Base-by-base conservation (phyloP, 257 asterid species). In the Solanum boliviense region DNA sequence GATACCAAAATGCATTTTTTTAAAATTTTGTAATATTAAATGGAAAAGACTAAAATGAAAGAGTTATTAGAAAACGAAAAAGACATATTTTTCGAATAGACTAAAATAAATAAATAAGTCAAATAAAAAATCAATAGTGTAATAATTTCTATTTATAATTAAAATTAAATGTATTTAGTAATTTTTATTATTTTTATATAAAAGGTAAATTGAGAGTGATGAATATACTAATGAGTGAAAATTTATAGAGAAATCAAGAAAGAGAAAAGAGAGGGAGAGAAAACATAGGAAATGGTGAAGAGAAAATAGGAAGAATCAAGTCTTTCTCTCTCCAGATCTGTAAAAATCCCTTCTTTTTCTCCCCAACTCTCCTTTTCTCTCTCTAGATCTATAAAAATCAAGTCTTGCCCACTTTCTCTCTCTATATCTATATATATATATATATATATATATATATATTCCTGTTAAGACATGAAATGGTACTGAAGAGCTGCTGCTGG, bases 211-310 rank as follows among this genome's bases (percentile, higher is more conserved):
- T 27, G 75, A 70, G 38, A 13, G 36, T 29, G 35, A 70, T 70
- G 73, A 67, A 27, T 67, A 70, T 13, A 29, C 35, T 29, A 13
- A 70, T 70, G 86, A 75, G 86, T 35, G 86, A 65, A 82, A 56
- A 87, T 74, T n/a, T n/a, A 65, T 83, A 36, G 84, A 48, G 71
- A 73, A 88, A 81, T 32, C 20, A 56, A 87, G 76, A 67, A 38
- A 72, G 35, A 67, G 79, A 84, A 88, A 89, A 85, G 86, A 84
- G 84, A 86, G 90, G 36, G 91, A 88, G 88, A 87, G 34, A 88
- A 31, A 87, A 84, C 98, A 94, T 92, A 94, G 99, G 94, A 95
- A 94, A 95, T 92, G 95, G 97, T 93, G 96, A 93, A 91, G 92
- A 90, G 87, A 89, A 90, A 89, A 86, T 20, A 82, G 76, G 86